Evolutionary conservation across 345 rosid genomes (phyloP), one percentile per base, ranked within the genome.

Genomic region (Eucalyptus lansdowneana): DNA sequence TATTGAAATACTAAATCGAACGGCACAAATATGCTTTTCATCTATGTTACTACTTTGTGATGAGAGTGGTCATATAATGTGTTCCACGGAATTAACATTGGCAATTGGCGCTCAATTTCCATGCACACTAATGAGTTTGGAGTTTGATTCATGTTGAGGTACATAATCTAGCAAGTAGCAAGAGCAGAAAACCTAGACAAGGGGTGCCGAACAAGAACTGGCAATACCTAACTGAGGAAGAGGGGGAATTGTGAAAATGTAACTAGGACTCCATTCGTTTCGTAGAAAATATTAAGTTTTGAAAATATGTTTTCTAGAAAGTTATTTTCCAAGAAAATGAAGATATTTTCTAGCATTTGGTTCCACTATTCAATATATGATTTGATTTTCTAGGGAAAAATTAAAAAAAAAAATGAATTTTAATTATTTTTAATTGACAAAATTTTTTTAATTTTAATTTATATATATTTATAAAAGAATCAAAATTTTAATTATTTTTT

Each of bases 281-380:
- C 1, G 8, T 16, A 0, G 1, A 51, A 51, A 16, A 51, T 51
- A 51, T 51, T 2, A 51, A 16, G 4, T 51, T 50, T 51, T 0
- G 4, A 19, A 21, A 21, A 54, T 2, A 19, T 19, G 25, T 54
- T 54, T 53, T 53, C 10, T 8, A 34, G 34, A 34, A 34, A 34
- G 34, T 34, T 34, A 34, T 34, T 34, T 34, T 34, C 34, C 34
- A 34, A 34, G 34, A 34, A 34, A 34, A 34, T 34, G 34, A 34
- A 34, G 34, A 34, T 34, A 34, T 34, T 34, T 34, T 34, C 34
- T 3, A 34, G 34, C 34, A 3, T 34, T 34, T 34, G 3, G 34
- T 34, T 34, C 34, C 34, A 34, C 34, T 34, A 34, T 34, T 34
- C 34, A 13, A 19, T 53, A 53, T 53, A 0, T 50, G 1, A 50